Percentiles rank a stretch among this genome's conserved stretches.
phyloP scores from a whole-genome alignment of 2,329 filamentous ascomycete species.

The Aspergillus versicolor region DNA sequence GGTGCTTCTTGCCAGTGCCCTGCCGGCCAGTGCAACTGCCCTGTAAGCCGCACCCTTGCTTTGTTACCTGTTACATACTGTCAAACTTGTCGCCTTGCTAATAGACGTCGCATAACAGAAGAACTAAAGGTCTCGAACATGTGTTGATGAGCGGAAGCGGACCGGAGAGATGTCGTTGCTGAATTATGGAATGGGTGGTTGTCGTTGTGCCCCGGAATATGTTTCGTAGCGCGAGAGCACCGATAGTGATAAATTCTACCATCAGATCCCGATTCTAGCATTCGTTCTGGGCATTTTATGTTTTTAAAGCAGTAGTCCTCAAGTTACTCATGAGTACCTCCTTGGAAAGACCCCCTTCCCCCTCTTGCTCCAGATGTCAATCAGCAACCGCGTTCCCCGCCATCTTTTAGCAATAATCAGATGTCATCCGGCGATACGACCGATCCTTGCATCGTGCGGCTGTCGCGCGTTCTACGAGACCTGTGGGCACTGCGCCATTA shows the following conservation, averaged over 20 bases:
- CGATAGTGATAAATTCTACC: not conserved
- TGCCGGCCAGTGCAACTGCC: slow-evolving; percentile 41
- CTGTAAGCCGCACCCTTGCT: slow-evolving; percentile 26
- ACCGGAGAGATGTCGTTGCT: not conserved
- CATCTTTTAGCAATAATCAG: not conserved
- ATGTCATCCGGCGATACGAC: not conserved
- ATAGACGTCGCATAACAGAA: not conserved
- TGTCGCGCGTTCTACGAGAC: slow-evolving; percentile 1
- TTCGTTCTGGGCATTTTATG: not conserved
- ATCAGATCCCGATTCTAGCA: not conserved
- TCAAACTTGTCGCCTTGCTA: not conserved
- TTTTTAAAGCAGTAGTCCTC: not conserved
- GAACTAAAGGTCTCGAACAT: slow-evolving; percentile 2
- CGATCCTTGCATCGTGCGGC: slow-evolving; percentile 1
- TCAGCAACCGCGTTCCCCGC: not conserved
- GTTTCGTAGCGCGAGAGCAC: not conserved
- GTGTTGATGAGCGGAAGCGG: not conserved
- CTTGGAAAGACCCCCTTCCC: not conserved
- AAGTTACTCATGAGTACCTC: not conserved
- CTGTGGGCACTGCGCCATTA: slow-evolving; percentile 2
- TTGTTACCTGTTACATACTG: not conserved
- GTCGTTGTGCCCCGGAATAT: not conserved
- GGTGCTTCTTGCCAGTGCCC: slow-evolving; percentile 43
- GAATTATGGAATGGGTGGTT: not conserved
- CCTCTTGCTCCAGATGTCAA: not conserved